Evolutionary conservation across 345 rosid species (phyloP), one percentile per base, ranked within the genome.

Genomic region (Camelina sativa): DNA sequence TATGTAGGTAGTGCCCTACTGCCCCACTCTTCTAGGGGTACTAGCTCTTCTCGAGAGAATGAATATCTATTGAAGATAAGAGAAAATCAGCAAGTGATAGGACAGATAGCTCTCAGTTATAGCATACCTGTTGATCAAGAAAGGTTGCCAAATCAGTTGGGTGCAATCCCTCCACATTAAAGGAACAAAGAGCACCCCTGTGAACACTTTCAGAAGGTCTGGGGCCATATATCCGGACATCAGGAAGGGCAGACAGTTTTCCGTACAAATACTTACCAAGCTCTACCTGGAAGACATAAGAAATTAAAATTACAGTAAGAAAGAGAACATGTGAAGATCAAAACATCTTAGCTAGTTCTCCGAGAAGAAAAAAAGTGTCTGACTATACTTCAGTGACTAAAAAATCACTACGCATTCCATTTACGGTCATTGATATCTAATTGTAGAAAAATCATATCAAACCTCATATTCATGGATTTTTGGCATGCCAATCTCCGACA

Each of bases 91-190:
- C 6, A 62, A 22, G 11, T 53, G 64, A 62, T 34, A 37, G 11
- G 32, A 53, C 40, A 32, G 46, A 48, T 37, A 56, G 55, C 59
- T 48, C 38, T 22, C 25, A 30, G 6, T 63, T 57, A 64, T 44
- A 52, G 2, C 48, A 53, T 82, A 95, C 99, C 97, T 92, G 88
- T 72, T 91, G 99, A 72, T 92, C 97, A 30, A 95, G 87, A 75
- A 86, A 82, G n/a, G 97, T 87, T 72, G 99, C 99, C 38, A 90
- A 72, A 81, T 95, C 97, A 11, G 99, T 92, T 2, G 97, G 93
- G 76, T 95, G 99, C 60, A 88, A 76, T 41, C 82, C 78, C 81
- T 85, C 90, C 32, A 95, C 86, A 57, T 95, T 95, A 85, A 95
- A 95, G 70, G 97, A 90, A 81, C 97, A 95, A 35, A 92, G 87